Evolutionary conservation across 2,329 filamentous ascomycete species (phyloP), one percentile per base, ranked within the genome.

Genomic region (Kalmusia sp.): DNA sequence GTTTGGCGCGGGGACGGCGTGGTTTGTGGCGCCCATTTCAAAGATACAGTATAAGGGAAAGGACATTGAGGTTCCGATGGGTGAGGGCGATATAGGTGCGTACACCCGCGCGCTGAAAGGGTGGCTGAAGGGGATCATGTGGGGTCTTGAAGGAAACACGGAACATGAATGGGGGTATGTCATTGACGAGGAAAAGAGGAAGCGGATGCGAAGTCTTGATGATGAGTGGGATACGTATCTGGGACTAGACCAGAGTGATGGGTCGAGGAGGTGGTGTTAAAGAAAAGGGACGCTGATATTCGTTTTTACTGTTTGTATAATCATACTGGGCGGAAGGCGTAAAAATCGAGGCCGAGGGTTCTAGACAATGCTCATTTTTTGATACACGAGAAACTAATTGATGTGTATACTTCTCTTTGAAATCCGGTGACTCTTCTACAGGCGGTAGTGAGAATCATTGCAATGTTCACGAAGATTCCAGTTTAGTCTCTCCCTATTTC

Each of bases 1-100:
- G 1, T 97, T 97, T 70, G 91, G 90, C 6, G 87, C 90, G 28
- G 93, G 93, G 15, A 97, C 93, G 57, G 93, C 93, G 51, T 81
- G 78, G 71, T 82, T 81, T 58, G 72, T 82, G 40, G 75, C 78
- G 3, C 78, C 79, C 0, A 72, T 81, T 12, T 71, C 71, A 11
- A 55, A 75, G 46, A 79, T 82, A 40, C 73, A 78, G 51, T 81
- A 77, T 70, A 70, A 75, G 17, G 75, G 76, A 11, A 69, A 70
- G 59, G 77, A 79, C 46, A 55, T 80, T 25, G 69, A 74, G 15
- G 63, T 82, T 11, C 76, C 78, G 2, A 71, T 77, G 62, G 63
- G 19, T 5, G 71, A 71, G 51, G 78, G 77, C 1, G 69, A 76
- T 19, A 69, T 64, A 33, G 78, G 78, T 2, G 64, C 57, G 27